Evolutionary conservation across 208 protist genomes (phyloP).

Genomic region (Leishmania gerbilli): DNA sequence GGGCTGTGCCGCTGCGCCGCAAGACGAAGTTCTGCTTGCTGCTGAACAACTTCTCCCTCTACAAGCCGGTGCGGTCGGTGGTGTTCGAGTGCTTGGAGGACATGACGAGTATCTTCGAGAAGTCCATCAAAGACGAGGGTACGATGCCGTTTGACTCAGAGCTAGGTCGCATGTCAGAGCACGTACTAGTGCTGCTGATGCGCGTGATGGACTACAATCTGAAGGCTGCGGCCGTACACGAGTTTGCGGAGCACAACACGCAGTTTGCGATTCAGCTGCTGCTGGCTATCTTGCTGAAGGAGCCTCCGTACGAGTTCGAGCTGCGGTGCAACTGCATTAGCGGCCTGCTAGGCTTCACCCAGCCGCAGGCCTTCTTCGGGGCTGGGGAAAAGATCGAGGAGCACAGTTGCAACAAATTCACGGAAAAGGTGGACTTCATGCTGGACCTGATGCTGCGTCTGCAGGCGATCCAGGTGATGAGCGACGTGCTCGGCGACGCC

Average conservation of each 20-base stretch:
- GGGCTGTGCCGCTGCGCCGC: slow-evolving; percentile 72
- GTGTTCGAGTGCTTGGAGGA: slow-evolving; percentile 81
- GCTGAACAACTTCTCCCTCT: slow-evolving; percentile 90
- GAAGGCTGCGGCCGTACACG: slow-evolving; percentile 83
- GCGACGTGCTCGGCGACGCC: slow-evolving; percentile 77
- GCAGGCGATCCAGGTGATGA: slow-evolving; percentile 82
- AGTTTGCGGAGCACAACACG: slow-evolving; percentile 90
- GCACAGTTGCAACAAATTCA: slow-evolving; percentile 83
- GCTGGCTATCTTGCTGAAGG: slow-evolving; percentile 90
- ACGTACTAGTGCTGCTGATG: slow-evolving; percentile 92
- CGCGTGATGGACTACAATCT: slow-evolving; percentile 89
- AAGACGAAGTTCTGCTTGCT: slow-evolving; percentile 89
- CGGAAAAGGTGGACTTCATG: slow-evolving; percentile 89
- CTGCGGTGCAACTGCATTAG: slow-evolving; percentile 91
- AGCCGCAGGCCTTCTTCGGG: slow-evolving; percentile 90
- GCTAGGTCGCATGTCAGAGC: slow-evolving; percentile 92
- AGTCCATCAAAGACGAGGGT: slow-evolving; percentile 80
- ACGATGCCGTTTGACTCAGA: slow-evolving; percentile 89
- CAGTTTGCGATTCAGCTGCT: slow-evolving; percentile 93
- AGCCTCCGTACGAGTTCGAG: slow-evolving; percentile 89
- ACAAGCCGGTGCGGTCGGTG: slow-evolving; percentile 58
- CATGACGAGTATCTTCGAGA: slow-evolving; percentile 87
- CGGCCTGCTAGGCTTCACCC: slow-evolving; percentile 87
- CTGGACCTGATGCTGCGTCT: slow-evolving; percentile 86
- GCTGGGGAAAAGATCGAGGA: slow-evolving; percentile 68